Evolutionary conservation across 331 rosid genomes (phyloP), one percentile per base, ranked within the genome.

Genomic region (Phaseolus coccineus): DNA sequence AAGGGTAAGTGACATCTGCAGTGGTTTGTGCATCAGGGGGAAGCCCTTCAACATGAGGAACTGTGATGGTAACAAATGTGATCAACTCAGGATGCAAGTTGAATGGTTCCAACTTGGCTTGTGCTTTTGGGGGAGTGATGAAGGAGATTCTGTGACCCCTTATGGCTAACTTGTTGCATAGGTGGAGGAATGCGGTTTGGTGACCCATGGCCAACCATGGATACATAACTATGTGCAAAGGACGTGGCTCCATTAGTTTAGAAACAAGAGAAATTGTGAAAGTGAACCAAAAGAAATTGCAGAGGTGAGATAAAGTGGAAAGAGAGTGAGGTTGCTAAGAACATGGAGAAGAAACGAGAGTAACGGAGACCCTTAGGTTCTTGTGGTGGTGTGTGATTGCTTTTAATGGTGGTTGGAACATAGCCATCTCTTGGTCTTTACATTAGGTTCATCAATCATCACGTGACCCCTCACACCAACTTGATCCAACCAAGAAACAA

Each of bases 161-260:
- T 39, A 71, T 58, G 22, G 92, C 92, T 67, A 90, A 56, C 66
- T 90, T 88, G 88, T 88, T 88, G 24, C 84, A 76, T 46, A 90
- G 44, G 14, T 85, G 91, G 16, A 90, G 75, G 30, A 27, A 87
- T 70, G 94, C 84, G 4, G 80, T 83, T 14, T 86, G 85, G 25
- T 90, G 94, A 14, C 94, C 94, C 30, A 88, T 28, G 71, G 89
- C 94, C 16, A 90, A 53, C 90, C 89, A 87, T 15, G 92, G 92
- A n/a, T 68, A 88, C 97, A 89, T 87, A 8, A 85, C 89, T 50
- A 89, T 77, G 81, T 85, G 89, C 51, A 85, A 8, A 56, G 85
- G 11, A 68, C 24, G 44, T 62, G 73, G 53, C 77, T 69, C 87
- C 84, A 84, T 48, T 2, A 2, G 1, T 8, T 0, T 9, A 0